phyloP scores from a whole-genome alignment of 2,329 filamentous ascomycete genomes.

The Xenosphaeropsis pyriputrescens region DNA sequence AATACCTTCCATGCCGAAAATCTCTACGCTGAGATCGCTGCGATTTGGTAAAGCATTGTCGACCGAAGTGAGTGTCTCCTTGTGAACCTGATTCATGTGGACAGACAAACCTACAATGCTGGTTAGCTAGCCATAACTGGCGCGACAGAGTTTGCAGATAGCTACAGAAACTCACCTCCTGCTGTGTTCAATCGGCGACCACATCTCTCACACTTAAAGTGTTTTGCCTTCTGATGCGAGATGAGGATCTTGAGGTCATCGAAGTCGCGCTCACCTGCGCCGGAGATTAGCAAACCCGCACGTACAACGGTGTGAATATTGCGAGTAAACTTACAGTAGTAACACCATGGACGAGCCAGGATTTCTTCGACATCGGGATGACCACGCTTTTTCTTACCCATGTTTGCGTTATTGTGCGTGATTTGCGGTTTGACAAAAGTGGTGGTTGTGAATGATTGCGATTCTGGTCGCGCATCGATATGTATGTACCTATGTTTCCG shows the following conservation, averaged over 20 bases:
- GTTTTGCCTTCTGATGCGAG: conserved; percentile 96
- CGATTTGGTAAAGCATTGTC: conserved; percentile 87
- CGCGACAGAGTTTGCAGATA: conserved; percentile 4
- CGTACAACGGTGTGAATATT: conserved; percentile 1
- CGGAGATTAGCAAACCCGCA: not conserved
- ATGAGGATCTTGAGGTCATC: conserved; percentile 95
- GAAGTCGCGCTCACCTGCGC: conserved; percentile 76
- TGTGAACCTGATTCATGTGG: conserved; percentile 97
- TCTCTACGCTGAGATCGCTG: conserved; percentile 77
- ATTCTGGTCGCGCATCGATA: too few relatives aligned
- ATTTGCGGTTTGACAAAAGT: not conserved
- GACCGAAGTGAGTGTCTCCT: conserved; percentile 74
- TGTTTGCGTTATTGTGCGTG: conserved; percentile 3
- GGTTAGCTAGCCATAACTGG: conserved; percentile 4
- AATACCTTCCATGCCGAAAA: conserved; percentile 97
- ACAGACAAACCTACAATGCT: conserved; percentile 62
- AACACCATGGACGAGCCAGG: conserved; percentile 84
- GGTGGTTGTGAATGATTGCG: not conserved
- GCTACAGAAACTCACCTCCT: conserved; percentile 49
- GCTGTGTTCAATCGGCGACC: conserved; percentile 81
- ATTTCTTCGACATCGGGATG: conserved; percentile 81
- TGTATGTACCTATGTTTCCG: too few relatives aligned
- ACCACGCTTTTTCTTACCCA: conserved; percentile 85
- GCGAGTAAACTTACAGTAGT: conserved; percentile 55
- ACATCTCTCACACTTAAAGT: conserved; percentile 94